Evolutionary conservation across 768 basidiomycete species (phyloP), one percentile per base, ranked within the genome.

Genomic region (Auricularia heimuer): DNA sequence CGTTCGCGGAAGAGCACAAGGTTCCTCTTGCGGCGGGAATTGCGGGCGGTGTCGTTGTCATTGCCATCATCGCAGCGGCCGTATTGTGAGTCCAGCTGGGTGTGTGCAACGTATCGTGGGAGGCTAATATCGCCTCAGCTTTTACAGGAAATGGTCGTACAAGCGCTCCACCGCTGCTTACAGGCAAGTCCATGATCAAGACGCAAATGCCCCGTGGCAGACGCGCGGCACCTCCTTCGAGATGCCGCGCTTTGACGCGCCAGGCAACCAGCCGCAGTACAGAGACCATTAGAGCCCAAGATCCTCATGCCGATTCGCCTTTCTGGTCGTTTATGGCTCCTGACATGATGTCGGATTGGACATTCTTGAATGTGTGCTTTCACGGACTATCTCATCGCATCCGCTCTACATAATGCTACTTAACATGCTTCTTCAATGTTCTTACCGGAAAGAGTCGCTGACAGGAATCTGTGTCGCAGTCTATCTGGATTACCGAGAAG

Each of bases 1-100:
- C 67, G 0, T 86, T 87, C 68, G 71, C 87, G 68, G 64, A 67
- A 1, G 69, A 67, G 24, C 73, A 83, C 67, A 82, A 82, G 74
- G 77, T 76, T 63, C 75, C 73, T 44, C 73, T 88, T 36, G 73
- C 86, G 37, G 82, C 83, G 10, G 83, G 79, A 1, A 67, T 79
- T 3, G 64, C 82, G 37, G 81, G 76, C n/a, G 68, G 82, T 14
- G 69, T 77, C 3, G 71, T 73, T 11, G 65, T 83, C 63, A 74
- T 85, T 68, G 79, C 66, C 10, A 64, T 72, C 2, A 67, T 81
- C 18, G 73, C 72, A 51, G 69, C 56, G 8, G 29, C 29, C 3
- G 10, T 60, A 16, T 60, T 12, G 56, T 33, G 18, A 12, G 56
- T 14, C 0, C 54, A 14, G 12, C 24, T 21, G 14, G 21, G 10